These are phyloP conservation scores for Leccinum boreale DNA, from an alignment of 768 basidiomycete species.

Conservation along the genomic window DNA sequence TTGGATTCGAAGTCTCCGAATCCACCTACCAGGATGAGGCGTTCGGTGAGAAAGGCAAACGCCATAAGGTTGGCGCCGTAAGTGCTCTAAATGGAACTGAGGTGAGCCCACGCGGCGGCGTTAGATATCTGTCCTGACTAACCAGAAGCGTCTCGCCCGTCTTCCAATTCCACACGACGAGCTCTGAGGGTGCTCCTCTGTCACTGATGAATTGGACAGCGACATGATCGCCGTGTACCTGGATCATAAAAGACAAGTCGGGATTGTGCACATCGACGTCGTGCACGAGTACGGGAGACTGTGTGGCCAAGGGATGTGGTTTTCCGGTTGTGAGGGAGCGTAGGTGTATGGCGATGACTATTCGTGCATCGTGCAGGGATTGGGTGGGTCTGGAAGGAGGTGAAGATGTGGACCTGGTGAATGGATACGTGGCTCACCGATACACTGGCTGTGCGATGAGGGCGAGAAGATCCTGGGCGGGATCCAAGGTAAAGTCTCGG, in stretches of 20 bases:
- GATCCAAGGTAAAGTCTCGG: slow-evolving; percentile 65
- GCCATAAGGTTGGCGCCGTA: slow-evolving; percentile 35
- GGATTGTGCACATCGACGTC: slow-evolving; percentile 16
- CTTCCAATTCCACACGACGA: slow-evolving; percentile 69
- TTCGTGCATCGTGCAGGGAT: slow-evolving; percentile 8
- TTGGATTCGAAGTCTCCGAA: slow-evolving; percentile 21
- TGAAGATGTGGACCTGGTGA: not conserved
- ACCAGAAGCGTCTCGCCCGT: slow-evolving; percentile 50
- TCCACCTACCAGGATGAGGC: slow-evolving; percentile 36
- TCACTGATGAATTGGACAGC: slow-evolving; percentile 44
- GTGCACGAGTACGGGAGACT: slow-evolving; percentile 31
- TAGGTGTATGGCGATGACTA: slow-evolving; percentile 38
- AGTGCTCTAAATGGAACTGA: slow-evolving; percentile 17
- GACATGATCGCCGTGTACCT: slow-evolving; percentile 51
- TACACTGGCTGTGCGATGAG: slow-evolving; percentile 38
- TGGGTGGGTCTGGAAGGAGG: slow-evolving; percentile 9
- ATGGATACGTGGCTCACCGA: slow-evolving; percentile 29
- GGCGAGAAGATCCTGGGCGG: slow-evolving; percentile 62
- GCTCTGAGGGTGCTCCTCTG: slow-evolving; percentile 38
- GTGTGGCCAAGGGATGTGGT: slow-evolving; percentile 42
- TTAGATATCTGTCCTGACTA: slow-evolving; percentile 20
- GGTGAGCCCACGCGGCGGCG: not conserved
- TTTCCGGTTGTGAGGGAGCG: slow-evolving; percentile 43
- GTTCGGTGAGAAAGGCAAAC: slow-evolving; percentile 42
- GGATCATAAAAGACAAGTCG: slow-evolving; percentile 44